Evolutionary conservation across 257 asterid genomes (phyloP), one percentile per base, ranked within the genome.

Genomic region (Solanum ossicruentum): DNA sequence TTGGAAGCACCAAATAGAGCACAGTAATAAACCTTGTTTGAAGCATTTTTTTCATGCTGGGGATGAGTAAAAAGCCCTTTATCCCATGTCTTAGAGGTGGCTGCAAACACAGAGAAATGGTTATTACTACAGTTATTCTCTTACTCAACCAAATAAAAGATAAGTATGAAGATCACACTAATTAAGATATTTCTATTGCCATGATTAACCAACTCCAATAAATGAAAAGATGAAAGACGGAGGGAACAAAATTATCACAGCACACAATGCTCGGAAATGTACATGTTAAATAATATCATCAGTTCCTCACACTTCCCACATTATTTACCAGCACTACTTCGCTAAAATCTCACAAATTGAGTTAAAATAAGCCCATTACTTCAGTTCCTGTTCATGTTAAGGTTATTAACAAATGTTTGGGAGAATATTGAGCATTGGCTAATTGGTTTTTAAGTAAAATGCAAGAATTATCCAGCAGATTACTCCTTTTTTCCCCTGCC

Each of bases 51-150:
- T 80, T 86, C 97, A 86, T 89, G 92, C 87, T 90, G 94, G 84
- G 90, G 89, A 77, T 90, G 95, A 87, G 95, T 92, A 87, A 92
- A 88, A 85, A 97, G 91, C 81, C 98, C 98, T 82, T 61, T 90
- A 73, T 88, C 92, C 99, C 98, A 95, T 65, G 87, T 61, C 86
- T 94, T 94, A 39, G 98, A 93, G 85, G 92, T 94, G 91, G 98
- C 99, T 97, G 92, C 89, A 89, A 78, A 85, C 78, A 80, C 23
- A 82, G 54, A 67, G 32, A 43, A 20, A 16, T 23, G 7, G 18
- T 78, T 78, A 78, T 17, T 78, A 52, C 65, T 78, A 8, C 16
- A 52, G 47, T 16, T 26, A 63, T 78, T 52, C 65, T 54, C 65
- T 52, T 26, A 28, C 82, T 78, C 82, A 26, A 52, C 65, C 65